Evolutionary conservation across 2,329 filamentous ascomycete species (phyloP).

Genomic region (Seiridium cupressi): DNA sequence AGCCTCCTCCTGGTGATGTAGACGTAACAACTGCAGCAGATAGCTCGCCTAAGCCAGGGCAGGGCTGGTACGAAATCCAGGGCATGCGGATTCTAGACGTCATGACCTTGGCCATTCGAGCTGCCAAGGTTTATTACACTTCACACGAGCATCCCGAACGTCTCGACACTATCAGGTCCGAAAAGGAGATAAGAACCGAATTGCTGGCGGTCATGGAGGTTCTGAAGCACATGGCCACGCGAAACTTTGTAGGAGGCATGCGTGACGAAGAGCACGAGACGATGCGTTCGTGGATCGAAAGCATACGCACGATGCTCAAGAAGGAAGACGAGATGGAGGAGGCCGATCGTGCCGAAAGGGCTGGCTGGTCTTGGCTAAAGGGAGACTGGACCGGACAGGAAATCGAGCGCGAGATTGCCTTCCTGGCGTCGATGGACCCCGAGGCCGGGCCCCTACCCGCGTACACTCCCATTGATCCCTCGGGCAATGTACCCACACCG

Average conservation of each 20-base stretch:
- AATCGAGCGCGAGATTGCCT: conserved; percentile 75
- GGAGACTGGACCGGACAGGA: conserved; percentile 76
- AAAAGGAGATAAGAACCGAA: conserved; percentile 81
- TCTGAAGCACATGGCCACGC: conserved; percentile 84
- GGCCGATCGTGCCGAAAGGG: conserved; percentile 66
- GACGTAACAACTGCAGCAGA: conserved; percentile 13
- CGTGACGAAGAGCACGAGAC: conserved; percentile 72
- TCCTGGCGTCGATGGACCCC: conserved; percentile 73
- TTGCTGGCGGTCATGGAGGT: conserved; percentile 85
- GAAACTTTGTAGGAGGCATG: conserved; percentile 82
- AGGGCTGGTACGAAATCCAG: conserved; percentile 81
- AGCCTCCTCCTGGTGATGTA: conserved; percentile 11
- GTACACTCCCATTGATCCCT: conserved; percentile 60
- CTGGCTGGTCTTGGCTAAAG: conserved; percentile 76
- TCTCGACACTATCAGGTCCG: conserved; percentile 81
- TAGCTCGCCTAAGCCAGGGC: conserved; percentile 35
- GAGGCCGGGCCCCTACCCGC: conserved; percentile 60
- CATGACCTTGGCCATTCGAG: conserved; percentile 90
- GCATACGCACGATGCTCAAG: conserved; percentile 73
- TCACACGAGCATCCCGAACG: conserved; percentile 84
- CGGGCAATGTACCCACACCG: conserved; percentile 59
- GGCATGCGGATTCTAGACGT: conserved; percentile 91
- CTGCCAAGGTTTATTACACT: conserved; percentile 95
- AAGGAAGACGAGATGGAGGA: conserved; percentile 77
- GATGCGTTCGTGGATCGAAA: conserved; percentile 76